Base-by-base conservation (phyloP, 2,329 filamentous ascomycete genomes). In the Calonectria pteridis region DNA sequence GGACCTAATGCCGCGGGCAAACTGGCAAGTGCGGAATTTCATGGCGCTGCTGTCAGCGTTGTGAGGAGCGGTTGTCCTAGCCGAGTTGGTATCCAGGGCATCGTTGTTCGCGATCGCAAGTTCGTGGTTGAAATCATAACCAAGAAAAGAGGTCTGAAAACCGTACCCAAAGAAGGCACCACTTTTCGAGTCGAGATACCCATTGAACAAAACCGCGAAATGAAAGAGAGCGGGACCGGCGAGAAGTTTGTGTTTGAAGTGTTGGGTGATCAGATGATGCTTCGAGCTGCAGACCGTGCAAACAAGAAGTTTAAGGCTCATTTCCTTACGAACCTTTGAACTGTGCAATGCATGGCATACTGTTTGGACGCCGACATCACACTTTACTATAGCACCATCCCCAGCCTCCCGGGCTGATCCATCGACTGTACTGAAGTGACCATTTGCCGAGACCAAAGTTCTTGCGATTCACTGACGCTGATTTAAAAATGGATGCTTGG, bases 281-380 rank as follows among this genome's bases (percentile, higher is more conserved):
- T 93, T 77, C 90, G 95, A 14, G 93, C 96, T 3, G 92, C 94
- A 20, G 96, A 98, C 82, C 88, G 97, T 28, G 95, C 95, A 63
- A 98, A 94, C 80, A 95, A 92, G 86, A 98, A 98, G 86, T 98
- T 98, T 85, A 98, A 97, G 85, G 89, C 91, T 82, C 95, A 96
- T 82, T 95, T 94, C 80, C 87, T 95, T 75, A 89, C 92, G 63
- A 92, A 94, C 76, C 84, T 98, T 18, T 98, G 87, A 94, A 31
- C 6, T 26, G 9, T 20, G 26, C 28, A 18, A 33, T 33, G 40
- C 40, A 33, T 26, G 3, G 23, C 16, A n/a, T 31, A 23, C 23
- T 64, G 26, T 26, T 20, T 64, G 10, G 16, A 29, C 10, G 23
- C 18, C 28, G 9, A 28, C 33, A 67, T 31, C 35, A n/a, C 20